Percentiles rank a stretch among this genome's conserved stretches.
Evolutionary conservation across 768 basidiomycete species (phyloP).

Genomic region (Suillus discolor): DNA sequence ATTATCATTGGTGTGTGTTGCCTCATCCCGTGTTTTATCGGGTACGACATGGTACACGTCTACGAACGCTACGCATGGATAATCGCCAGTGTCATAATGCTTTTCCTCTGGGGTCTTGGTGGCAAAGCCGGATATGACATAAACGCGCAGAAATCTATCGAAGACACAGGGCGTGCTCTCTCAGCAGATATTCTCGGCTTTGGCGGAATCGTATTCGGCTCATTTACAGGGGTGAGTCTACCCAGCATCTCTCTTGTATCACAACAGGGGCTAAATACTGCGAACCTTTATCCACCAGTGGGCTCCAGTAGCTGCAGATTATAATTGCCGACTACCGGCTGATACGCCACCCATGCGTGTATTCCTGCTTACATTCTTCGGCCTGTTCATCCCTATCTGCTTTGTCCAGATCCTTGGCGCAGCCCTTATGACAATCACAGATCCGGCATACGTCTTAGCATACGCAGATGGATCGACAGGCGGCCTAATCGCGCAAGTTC

Average conservation of each 20-base stretch:
- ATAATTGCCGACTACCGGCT: conserved; percentile 52
- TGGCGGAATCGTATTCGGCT: conserved; percentile 54
- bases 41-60: conserved; percentile 47
- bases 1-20: conserved; percentile 46
- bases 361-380: conserved; percentile 53
- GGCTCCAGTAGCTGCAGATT: conserved; percentile 58
- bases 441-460: conserved; percentile 41
- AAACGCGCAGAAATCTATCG: conserved; percentile 41
- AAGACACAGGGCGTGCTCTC: conserved; percentile 47
- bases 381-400: conserved; percentile 48
- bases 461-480: conserved; percentile 44
- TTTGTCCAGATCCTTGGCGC: conserved; percentile 42
- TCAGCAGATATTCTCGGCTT: conserved; percentile 46
- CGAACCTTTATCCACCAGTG: conserved; percentile 27
- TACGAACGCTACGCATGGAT: conserved; percentile 64
- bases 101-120: conserved; percentile 54
- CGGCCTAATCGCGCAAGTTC: conserved; percentile 44
- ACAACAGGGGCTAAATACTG: neutral
- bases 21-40: conserved; percentile 49
- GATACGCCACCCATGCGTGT: conserved; percentile 44
- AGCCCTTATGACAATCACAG: conserved; percentile 43
- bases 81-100: conserved; percentile 45
- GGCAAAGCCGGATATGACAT: conserved; percentile 48
- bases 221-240: conserved; percentile 40
- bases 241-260: neutral